Evolutionary conservation across 345 rosid genomes (phyloP).

Genomic region (Salix udensis): DNA sequence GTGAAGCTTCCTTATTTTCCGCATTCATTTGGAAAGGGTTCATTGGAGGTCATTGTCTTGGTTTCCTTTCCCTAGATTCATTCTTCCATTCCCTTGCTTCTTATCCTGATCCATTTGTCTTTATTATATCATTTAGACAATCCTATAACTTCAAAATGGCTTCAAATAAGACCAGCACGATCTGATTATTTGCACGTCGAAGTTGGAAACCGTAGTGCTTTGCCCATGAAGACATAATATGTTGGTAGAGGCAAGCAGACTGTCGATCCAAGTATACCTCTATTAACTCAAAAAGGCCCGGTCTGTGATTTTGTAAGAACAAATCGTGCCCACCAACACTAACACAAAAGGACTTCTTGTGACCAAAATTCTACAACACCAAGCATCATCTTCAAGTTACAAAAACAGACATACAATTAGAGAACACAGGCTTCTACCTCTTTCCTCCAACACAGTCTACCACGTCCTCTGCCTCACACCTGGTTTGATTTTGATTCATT

Average conservation of each 20-base stretch:
- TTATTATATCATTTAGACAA: background rate
- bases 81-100: background rate
- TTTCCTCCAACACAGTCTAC: slow-evolving; percentile 7
- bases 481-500: slow-evolving; percentile 6
- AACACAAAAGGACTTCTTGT: background rate
- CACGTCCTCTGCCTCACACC: background rate
- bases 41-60: background rate
- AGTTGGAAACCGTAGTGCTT: background rate
- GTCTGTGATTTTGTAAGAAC: background rate
- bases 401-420: background rate
- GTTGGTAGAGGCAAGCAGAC: background rate
- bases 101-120: background rate
- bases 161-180: background rate
- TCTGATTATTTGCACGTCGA: background rate
- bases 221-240: background rate
- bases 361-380: slow-evolving; percentile 4
- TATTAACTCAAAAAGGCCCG: background rate
- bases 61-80: background rate
- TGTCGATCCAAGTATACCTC: background rate
- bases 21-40: background rate
- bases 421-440: background rate
- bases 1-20: background rate
- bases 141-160: background rate
- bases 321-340: background rate
- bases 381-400: slow-evolving; percentile 2